phyloP scores from a whole-genome alignment of 768 basidiomycete genomes.

The Pulveroboletus frians region DNA sequence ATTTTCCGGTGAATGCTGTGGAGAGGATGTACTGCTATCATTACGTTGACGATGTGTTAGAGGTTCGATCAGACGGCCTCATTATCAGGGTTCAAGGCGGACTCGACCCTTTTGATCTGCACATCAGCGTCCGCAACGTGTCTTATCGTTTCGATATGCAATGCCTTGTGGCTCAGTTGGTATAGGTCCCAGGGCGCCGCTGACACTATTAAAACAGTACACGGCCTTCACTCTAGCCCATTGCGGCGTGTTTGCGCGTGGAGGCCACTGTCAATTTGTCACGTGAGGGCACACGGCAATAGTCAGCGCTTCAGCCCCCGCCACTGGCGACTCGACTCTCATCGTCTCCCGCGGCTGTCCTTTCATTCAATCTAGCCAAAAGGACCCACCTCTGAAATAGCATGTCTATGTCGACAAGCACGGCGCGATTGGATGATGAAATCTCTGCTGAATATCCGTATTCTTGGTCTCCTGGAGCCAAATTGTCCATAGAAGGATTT shows the following conservation, averaged over 20 bases:
- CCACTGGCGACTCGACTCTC: too few species aligned
- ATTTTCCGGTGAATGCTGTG: not conserved
- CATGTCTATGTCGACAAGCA: conserved; percentile 20
- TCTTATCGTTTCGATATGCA: not conserved
- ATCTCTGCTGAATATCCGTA: conserved; percentile 44
- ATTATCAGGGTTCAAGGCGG: not conserved
- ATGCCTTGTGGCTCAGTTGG: not conserved
- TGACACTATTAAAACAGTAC: not conserved
- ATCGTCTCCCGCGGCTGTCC: too few species aligned
- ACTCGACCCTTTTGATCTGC: not conserved
- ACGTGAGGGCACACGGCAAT: conserved; percentile 1
- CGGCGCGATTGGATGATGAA: conserved; percentile 34
- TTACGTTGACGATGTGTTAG: not conserved
- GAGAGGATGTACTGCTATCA: not conserved
- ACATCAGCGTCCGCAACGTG: not conserved
- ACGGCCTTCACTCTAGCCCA: not conserved
- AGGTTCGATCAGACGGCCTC: not conserved
- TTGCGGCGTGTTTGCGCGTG: too few species aligned
- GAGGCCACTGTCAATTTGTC: not conserved
- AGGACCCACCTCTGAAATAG: not conserved
- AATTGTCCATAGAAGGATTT: conserved; percentile 46
- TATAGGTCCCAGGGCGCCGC: not conserved
- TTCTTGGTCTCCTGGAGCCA: conserved; percentile 43
- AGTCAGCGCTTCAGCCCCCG: too few species aligned
- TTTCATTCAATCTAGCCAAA: not conserved